These are phyloP conservation scores for Glomus cerebriforme DNA, from an alignment of 192 early-diverging fungal genomes.

Conservation along the genomic window DNA sequence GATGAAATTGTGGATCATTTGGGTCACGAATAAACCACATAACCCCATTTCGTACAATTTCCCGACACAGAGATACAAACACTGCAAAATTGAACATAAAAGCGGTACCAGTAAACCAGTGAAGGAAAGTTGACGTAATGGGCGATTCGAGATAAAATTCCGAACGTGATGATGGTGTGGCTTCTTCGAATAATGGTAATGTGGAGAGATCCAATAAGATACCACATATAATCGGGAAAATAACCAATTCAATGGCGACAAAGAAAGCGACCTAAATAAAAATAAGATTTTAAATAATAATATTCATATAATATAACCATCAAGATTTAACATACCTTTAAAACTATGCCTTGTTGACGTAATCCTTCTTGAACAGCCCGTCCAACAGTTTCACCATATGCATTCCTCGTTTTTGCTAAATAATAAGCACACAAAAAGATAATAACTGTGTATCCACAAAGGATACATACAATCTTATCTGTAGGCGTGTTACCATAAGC, in stretches of 20 bases:
- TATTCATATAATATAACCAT: neutral
- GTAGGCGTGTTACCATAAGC: constrained; percentile 52
- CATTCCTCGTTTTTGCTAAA: constrained; percentile 40
- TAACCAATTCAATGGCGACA: constrained; percentile 80
- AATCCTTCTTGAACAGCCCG: constrained; percentile 48
- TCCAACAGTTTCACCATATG: constrained; percentile 47
- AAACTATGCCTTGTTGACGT: constrained; percentile 54
- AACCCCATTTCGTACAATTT: constrained; percentile 87
- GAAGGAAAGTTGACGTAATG: constrained; percentile 71
- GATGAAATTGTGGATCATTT: constrained; percentile 92
- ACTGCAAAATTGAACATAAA: constrained; percentile 95
- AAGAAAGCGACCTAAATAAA: constrained; percentile 75
- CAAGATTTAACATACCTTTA: constrained; percentile 49
- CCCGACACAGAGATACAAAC: constrained; percentile 79
- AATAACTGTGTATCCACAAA: constrained; percentile 64
- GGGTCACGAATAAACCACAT: constrained; percentile 99
- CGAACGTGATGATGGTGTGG: constrained; percentile 58
- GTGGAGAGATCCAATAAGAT: constrained; percentile 82
- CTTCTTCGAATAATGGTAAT: constrained; percentile 69
- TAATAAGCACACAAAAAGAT: constrained; percentile 54
- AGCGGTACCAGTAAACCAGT: constrained; percentile 91
- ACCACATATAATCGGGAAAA: constrained; percentile 90
- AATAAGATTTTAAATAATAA: neutral
- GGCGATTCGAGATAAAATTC: constrained; percentile 62
- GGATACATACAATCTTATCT: constrained; percentile 58